A percentile compares a stretch with the other conserved stretches of the same genome.
Conservation (phyloP, 257 asterid species). For the Mitragyna speciosa region DNA sequence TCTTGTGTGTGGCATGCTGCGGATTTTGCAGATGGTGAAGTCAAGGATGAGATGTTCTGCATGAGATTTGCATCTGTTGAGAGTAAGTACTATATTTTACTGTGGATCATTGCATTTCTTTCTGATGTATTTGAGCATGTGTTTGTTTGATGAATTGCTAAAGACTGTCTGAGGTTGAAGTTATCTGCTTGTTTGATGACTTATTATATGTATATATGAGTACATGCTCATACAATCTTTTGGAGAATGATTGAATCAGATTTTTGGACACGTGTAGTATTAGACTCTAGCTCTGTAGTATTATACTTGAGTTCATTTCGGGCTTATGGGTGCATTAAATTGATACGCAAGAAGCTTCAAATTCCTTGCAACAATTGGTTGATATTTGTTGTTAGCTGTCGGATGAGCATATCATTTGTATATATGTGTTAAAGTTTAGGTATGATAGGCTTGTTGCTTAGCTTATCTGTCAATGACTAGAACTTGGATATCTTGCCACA, state of each 20-base stretch:
- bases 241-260: neutral
- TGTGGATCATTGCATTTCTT: neutral
- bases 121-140: neutral
- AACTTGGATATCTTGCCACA: neutral
- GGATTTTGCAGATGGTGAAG: slow-evolving; percentile 53
- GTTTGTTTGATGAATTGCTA: slow-evolving; percentile 3
- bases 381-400: neutral
- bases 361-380: neutral
- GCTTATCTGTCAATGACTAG: neutral
- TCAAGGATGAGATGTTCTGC: slow-evolving; percentile 48
- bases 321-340: neutral
- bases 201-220: neutral
- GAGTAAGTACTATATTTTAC: slow-evolving; percentile 28
- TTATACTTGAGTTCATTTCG: neutral
- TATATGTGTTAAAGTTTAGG: neutral
- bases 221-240: neutral
- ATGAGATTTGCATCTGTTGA: slow-evolving; percentile 49
- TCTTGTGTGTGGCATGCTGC: slow-evolving; percentile 57
- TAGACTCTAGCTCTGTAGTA: too few relatives aligned
- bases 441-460: neutral
- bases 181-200: neutral
- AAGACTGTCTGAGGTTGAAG: neutral
- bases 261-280: neutral
- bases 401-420: neutral
- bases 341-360: neutral